Conservation (phyloP, 2,329 filamentous ascomycete species). For the Venturia effusa region DNA sequence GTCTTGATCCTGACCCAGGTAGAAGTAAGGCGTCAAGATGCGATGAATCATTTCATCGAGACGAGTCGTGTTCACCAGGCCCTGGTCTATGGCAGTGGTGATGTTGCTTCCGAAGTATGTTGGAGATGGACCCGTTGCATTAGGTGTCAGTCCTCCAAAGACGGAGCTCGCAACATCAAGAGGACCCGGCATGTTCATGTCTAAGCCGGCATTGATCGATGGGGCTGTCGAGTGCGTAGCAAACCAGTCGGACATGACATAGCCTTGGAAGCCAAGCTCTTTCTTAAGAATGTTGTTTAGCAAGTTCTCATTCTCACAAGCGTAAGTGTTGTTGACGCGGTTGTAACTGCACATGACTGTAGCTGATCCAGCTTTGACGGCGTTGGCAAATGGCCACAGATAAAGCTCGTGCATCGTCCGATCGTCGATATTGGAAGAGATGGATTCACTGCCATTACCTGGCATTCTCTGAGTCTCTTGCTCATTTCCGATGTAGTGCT, state of each 20-base stretch:
- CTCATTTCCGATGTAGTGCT: constrained; percentile 22
- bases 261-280: constrained; percentile 35
- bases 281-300: constrained; percentile 55
- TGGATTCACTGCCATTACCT: neutral
- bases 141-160: no score
- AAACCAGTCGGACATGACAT: constrained; percentile 19
- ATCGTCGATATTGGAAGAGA: constrained; percentile 34
- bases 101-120: constrained; percentile 16
- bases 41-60: constrained; percentile 24
- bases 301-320: constrained; percentile 46
- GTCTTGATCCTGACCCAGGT: constrained; percentile 35
- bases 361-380: constrained; percentile 19
- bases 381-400: constrained; percentile 21
- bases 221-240: constrained; percentile 20
- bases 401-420: constrained; percentile 22
- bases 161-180: no score
- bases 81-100: constrained; percentile 26
- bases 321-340: constrained; percentile 27
- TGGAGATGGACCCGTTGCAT: no score
- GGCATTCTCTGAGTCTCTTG: constrained; percentile 18
- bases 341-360: constrained; percentile 25
- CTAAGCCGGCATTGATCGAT: constrained; percentile 20
- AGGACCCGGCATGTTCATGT: constrained; percentile 18
- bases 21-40: constrained; percentile 30
- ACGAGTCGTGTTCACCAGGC: constrained; percentile 19